These are phyloP conservation scores for Trifolium pratense DNA, from an alignment of 306 rosid genomes.

Conservation along the genomic window DNA sequence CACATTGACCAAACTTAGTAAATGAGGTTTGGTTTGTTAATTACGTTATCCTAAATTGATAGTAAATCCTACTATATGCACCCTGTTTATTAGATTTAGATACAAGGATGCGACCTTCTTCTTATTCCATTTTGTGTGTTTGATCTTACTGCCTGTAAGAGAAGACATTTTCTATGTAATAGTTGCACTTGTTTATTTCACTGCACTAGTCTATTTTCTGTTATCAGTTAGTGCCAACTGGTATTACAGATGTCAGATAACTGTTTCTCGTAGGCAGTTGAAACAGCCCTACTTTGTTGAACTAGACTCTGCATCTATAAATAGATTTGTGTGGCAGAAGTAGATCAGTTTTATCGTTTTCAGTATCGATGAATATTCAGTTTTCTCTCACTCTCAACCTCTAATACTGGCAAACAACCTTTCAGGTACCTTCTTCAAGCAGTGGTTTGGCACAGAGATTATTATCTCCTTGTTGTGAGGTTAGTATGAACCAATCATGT, in stretches of 20 bases:
- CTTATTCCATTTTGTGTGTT: slow-evolving; percentile 30
- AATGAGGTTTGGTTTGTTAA: slow-evolving; percentile 5
- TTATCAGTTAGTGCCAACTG: neutral
- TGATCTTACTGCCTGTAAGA: slow-evolving; percentile 43
- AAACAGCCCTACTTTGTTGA: neutral
- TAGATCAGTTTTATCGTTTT: slow-evolving; percentile 1
- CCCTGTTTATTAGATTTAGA: slow-evolving; percentile 18
- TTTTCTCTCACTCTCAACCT: neutral
- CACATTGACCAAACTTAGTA: neutral
- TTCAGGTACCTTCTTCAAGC: slow-evolving; percentile 70
- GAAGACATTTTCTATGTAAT: neutral
- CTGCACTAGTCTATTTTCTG: neutral
- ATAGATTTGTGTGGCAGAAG: neutral
- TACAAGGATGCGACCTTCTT: slow-evolving; percentile 33
- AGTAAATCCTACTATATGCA: slow-evolving; percentile 18
- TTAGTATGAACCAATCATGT: slow-evolving; percentile 45
- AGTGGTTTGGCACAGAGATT: slow-evolving; percentile 72
- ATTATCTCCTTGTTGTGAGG: slow-evolving; percentile 83
- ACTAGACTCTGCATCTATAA: slow-evolving; percentile 2
- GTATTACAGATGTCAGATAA: neutral
- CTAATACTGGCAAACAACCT: slow-evolving; percentile 27
- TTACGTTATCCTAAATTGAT: neutral
- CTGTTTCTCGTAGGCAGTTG: neutral
- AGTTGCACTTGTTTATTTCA: neutral
- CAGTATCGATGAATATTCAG: neutral